Evolutionary conservation across 495 filamentous ascomycete genomes (phyloP).

Genomic region (Friedmanniomyces simplex): DNA sequence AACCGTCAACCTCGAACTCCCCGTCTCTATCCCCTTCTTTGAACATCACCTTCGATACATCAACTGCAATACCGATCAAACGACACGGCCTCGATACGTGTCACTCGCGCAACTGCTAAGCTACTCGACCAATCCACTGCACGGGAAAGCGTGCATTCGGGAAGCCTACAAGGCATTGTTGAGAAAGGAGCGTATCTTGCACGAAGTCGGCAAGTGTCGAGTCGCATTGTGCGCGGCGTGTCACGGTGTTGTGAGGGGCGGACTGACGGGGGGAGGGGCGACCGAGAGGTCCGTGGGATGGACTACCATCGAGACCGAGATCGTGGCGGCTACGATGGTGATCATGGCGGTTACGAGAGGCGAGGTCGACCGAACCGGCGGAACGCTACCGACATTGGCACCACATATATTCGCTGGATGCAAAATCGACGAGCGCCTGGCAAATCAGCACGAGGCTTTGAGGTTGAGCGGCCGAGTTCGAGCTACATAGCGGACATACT

Average conservation of each 20-base stretch:
- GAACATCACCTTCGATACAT: too few species aligned
- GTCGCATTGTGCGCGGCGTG: neutral
- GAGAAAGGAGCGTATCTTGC: too few species aligned
- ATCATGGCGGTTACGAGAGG: conserved; percentile 14
- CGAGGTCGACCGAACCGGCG: conserved; percentile 15
- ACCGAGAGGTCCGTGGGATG: neutral
- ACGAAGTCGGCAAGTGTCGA: neutral
- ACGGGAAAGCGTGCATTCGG: too few species aligned
- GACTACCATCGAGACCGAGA: neutral
- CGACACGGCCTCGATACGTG: too few species aligned
- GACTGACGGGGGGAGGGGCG: neutral
- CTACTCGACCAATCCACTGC: too few species aligned
- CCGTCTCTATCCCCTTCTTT: neutral
- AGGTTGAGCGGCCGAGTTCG: conserved; percentile 71
- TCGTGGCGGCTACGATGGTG: neutral
- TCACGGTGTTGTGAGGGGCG: neutral
- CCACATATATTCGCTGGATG: conserved; percentile 89
- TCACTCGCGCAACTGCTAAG: too few species aligned
- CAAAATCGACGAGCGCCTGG: conserved; percentile 69
- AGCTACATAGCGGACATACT: conserved; percentile 90
- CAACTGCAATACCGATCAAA: too few species aligned
- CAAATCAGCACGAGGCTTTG: conserved; percentile 53
- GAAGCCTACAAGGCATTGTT: too few species aligned
- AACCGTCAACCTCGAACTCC: neutral
- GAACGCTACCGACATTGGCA: conserved; percentile 87